Evolutionary conservation across 2,329 filamentous ascomycete genomes (phyloP), one percentile per base, ranked within the genome.

Genomic region (Aspergillus sp.): DNA sequence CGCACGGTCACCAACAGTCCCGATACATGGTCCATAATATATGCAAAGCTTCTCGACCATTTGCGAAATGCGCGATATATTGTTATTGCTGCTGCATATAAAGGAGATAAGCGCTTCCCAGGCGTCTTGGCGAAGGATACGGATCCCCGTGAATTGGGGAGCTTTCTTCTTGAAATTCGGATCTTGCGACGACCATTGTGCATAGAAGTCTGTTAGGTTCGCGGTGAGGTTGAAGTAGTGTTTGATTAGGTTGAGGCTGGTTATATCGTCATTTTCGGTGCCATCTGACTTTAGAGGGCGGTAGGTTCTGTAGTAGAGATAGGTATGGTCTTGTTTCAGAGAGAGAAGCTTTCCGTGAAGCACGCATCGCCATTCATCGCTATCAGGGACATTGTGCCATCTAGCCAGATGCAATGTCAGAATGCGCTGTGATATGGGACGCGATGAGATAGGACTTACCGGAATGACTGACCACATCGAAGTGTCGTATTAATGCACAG

Each of bases 1-100:
- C 3, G 83, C 68, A 46, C 84, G 79, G 30, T 81, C 79, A 23
- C 82, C 84, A 46, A 95, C 67, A 38, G 83, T 76, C 1, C 81
- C 87, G 46, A 97, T 80, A 3, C 88, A 73, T 0, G 83, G 80
- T 0, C 93, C 93, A 60, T 96, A 98, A 61, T 94, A 80, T 23
- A 80, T 67, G 65, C 94, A 98, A 10, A 98, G 74, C 60, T 95
- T 97, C 58, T 94, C 84, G 19, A 91, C 90, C 93, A 98, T 98
- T 69, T 94, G 88, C 4, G 88, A 91, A 65, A 98, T 98, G 35
- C 93, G 82, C 2, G 84, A 80, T 51, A 98, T 98, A 65, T 98
- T 96, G 72, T 98, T 98, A 71, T 98, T 98, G 70, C 90, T 95
- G 69, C 90, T 96, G 76, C 93, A 98, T 54, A 98, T 98, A 69